phyloP scores from a whole-genome alignment of 1,284 basidiomycete genomes.

The Tremellales sp. region DNA sequence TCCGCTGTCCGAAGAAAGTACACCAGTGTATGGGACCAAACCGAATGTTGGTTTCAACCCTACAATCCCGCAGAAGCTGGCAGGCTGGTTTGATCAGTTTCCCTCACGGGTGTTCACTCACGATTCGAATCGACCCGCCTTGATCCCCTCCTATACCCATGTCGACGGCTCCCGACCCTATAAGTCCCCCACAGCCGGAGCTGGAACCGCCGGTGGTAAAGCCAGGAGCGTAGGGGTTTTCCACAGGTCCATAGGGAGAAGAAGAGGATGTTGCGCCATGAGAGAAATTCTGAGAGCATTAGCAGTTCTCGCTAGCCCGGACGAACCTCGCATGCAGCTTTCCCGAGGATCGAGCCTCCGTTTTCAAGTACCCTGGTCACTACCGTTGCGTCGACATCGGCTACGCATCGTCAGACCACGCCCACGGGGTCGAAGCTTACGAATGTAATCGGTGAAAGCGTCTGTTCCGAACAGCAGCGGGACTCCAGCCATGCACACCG shows the following conservation, averaged over 20 bases:
- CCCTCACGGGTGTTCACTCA: conserved; percentile 15
- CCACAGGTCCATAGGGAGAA: conserved; percentile 43
- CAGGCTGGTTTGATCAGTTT: conserved; percentile 54
- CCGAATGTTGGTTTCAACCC: conserved; percentile 55
- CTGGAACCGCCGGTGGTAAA: conserved; percentile 53
- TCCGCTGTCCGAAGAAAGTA: conserved; percentile 49
- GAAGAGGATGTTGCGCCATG: conserved; percentile 19
- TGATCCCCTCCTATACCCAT: conserved; percentile 56
- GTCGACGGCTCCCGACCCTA: conserved; percentile 50
- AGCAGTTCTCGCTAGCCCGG: too few relatives aligned
- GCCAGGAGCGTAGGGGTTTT: conserved; percentile 52
- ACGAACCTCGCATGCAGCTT: conserved; percentile 52
- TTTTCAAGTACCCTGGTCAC: conserved; percentile 52
- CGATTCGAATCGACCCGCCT: conserved; percentile 53
- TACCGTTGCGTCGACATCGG: conserved; percentile 51
- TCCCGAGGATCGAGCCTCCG: conserved; percentile 50
- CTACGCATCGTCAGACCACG: conserved; percentile 1
- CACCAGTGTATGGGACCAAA: conserved; percentile 55
- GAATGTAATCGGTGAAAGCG: conserved; percentile 39
- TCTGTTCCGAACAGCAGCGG: conserved; percentile 33
- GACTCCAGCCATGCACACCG: conserved; percentile 28
- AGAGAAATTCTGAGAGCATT: conserved; percentile 49
- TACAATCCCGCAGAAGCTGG: conserved; percentile 52
- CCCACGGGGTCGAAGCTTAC: conserved; percentile 15
- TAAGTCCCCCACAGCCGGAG: conserved; percentile 53